Evolutionary conservation across 805 yeast genomes (phyloP).

Genomic region (Starmerella etchellsii): DNA sequence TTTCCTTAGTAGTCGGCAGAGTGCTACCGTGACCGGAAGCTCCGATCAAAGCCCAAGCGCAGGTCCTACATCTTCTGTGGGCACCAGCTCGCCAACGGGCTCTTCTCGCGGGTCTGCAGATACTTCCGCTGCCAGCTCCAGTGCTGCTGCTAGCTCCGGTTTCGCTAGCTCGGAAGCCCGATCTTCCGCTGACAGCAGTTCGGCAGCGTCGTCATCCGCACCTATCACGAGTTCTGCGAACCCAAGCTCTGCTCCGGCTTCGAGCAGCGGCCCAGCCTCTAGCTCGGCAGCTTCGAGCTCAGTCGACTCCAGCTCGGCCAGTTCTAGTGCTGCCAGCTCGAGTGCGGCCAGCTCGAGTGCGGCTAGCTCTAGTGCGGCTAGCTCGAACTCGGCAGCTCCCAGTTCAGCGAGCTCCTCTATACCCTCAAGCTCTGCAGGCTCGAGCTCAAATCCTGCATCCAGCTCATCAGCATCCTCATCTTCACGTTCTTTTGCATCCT

Average conservation of each 20-base stretch:
- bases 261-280: neutral
- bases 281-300: neutral
- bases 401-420: neutral
- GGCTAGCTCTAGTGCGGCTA: neutral
- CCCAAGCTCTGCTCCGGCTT: neutral
- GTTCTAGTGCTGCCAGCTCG: neutral
- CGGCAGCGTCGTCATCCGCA: neutral
- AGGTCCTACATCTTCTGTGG: too few relatives aligned
- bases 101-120: too few relatives aligned
- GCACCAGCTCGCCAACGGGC: too few relatives aligned
- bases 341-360: neutral
- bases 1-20: neutral
- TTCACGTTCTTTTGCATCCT: neutral
- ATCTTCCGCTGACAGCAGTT: neutral
- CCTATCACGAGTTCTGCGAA: neutral
- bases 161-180: neutral
- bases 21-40: neutral
- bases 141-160: neutral
- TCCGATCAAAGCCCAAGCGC: too few relatives aligned
- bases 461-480: neutral
- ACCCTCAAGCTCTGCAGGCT: neutral
- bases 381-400: neutral
- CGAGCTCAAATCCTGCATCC: neutral
- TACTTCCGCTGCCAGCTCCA: neutral
- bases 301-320: neutral